These are phyloP conservation scores for Aspergillus luchuensis DNA, from an alignment of 2,329 filamentous ascomycete genomes.

Conservation along the genomic window DNA sequence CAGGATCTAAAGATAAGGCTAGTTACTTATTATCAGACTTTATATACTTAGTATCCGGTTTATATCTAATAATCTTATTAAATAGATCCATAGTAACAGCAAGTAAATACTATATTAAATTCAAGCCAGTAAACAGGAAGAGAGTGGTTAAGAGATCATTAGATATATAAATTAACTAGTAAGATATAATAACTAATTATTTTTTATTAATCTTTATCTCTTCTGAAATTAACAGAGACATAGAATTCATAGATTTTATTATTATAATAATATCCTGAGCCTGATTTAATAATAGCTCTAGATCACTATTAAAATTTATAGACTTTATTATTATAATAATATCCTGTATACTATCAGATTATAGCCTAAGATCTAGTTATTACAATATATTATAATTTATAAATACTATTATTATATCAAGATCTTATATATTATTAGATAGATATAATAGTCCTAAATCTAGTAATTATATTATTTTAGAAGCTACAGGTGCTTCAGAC, in stretches of 20 bases:
- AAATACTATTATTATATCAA: not conserved
- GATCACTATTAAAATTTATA: not conserved
- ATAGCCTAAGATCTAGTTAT: not conserved
- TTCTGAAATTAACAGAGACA: not conserved
- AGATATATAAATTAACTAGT: not conserved
- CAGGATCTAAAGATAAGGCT: not conserved
- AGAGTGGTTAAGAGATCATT: not conserved
- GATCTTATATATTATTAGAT: not conserved
- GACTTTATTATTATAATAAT: not conserved
- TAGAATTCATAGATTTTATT: too few relatives aligned
- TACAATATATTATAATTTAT: not conserved
- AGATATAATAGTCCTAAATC: not conserved
- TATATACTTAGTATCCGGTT: not conserved
- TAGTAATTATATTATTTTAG: not conserved
- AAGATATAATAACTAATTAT: not conserved
- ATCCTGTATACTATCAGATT: not conserved
- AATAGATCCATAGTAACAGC: not conserved
- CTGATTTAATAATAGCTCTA: too few relatives aligned
- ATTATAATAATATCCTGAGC: too few relatives aligned
- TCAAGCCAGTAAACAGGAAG: not conserved
- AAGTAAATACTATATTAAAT: not conserved
- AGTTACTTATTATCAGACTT: not conserved
- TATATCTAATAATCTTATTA: not conserved
- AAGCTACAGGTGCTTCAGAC: not conserved
- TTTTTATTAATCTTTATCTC: not conserved